Base-by-base conservation (phyloP, 2,329 filamentous ascomycete species). In the Pestalotiopsis sp. region DNA sequence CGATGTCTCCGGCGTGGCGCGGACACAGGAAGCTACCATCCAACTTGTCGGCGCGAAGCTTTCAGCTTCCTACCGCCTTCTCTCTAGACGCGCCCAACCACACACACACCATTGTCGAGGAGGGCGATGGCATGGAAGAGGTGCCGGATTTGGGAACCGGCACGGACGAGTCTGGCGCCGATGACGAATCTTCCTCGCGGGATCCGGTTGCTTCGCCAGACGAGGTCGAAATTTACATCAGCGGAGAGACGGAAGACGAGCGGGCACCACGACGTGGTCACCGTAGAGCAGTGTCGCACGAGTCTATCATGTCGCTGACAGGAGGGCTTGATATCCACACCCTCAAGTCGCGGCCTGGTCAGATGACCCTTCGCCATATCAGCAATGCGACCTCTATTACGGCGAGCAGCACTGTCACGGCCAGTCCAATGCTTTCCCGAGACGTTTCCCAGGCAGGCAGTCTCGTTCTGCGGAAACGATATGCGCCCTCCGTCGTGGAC, bases 311-410 rank as follows among this genome's bases (percentile, higher is more conserved):
- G 73, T 98, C 95, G 0, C 87, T 97, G 1, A 89, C 91, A 0
- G 94, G 94, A 4, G 94, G 94, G 2, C 91, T 97, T 78, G 95
- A 98, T 77, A 97, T 97, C 64, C 94, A 97, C 78, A 94, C 92
- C 0, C 85, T 97, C 4, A 91, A 91, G 74, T 86, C 87, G 1
- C 89, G 92, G 4, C 93, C 93, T 0, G 93, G 92, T 41, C 93
- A 97, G 75, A 86, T 96, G 69, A 88, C 91, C 25, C 76, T 89
- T 70, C 78, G 86, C 65, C 83, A 84, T 39, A 81, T 87, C 27
- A 88, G 86, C 69, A 84, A 83, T 68, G 83, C 84, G 2, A 82
- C 84, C 1, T 86, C 86, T 52, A 88, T 87, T 45, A 87, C 87
- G 2, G 82, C 89, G 27, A 81, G 90, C 58, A 88, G 87, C 52